Evolutionary conservation across 2,329 filamentous ascomycete genomes (phyloP).

Genomic region (Fusarium fujikuroi): DNA sequence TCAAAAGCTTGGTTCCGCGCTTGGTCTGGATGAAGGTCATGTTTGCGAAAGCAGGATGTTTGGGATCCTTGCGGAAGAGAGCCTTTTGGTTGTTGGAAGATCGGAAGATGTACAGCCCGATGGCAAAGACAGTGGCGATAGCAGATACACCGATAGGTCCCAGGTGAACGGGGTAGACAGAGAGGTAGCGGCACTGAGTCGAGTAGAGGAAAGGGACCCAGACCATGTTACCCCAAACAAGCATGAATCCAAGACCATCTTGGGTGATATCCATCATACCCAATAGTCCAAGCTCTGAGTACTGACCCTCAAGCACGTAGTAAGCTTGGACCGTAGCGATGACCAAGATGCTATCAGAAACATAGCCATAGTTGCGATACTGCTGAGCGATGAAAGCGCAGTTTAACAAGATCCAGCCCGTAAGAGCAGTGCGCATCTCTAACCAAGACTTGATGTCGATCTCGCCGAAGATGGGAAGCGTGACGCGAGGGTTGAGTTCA

Average conservation of each 20-base stretch:
- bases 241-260: conserved; percentile 93
- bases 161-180: conserved; percentile 80
- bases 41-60: conserved; percentile 78
- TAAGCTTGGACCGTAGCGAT: conserved; percentile 78
- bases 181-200: conserved; percentile 82
- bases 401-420: conserved; percentile 86
- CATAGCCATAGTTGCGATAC: conserved; percentile 80
- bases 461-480: conserved; percentile 79
- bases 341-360: conserved; percentile 86
- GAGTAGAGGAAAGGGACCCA: conserved; percentile 93
- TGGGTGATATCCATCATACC: conserved; percentile 92
- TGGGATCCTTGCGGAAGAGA: conserved; percentile 86
- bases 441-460: conserved; percentile 89
- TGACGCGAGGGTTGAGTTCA: conserved; percentile 87
- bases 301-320: conserved; percentile 84
- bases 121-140: conserved; percentile 71
- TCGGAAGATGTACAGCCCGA: conserved; percentile 88
- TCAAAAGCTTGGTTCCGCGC: conserved; percentile 80
- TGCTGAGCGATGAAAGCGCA: conserved; percentile 86
- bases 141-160: conserved; percentile 70
- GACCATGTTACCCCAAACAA: conserved; percentile 86
- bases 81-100: conserved; percentile 91
- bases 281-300: conserved; percentile 85
- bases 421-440: conserved; percentile 86
- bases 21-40: conserved; percentile 86